Percentiles rank a stretch among this genome's conserved stretches.
Evolutionary conservation across 108 stramenopile genomes (phyloP).

Genomic region (Seminavis robusta): DNA sequence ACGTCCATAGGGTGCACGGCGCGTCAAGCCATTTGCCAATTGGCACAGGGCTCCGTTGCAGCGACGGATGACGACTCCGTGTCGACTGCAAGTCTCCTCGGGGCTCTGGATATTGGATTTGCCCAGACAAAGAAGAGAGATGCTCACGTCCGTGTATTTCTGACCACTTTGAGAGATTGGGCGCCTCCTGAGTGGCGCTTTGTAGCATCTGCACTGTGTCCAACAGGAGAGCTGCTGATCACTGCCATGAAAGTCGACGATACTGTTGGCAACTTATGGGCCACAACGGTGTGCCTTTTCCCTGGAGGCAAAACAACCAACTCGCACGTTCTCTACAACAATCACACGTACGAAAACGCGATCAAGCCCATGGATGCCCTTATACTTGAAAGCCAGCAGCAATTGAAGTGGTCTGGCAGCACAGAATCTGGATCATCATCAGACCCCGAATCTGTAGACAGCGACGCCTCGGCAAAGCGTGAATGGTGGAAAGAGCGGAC

Average conservation of each 20-base stretch:
- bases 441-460: slow-evolving; percentile 31
- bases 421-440: no score
- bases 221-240: slow-evolving; percentile 64
- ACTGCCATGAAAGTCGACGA: slow-evolving; percentile 14
- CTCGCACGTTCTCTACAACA: neutral
- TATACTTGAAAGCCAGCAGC: slow-evolving; percentile 57
- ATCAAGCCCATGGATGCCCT: slow-evolving; percentile 67
- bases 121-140: slow-evolving; percentile 3
- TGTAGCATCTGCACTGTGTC: slow-evolving; percentile 45
- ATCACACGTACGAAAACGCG: slow-evolving; percentile 31
- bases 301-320: neutral
- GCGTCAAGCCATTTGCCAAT: neutral
- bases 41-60: no score
- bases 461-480: slow-evolving; percentile 38
- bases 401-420: no score
- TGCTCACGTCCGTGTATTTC: slow-evolving; percentile 6
- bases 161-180: slow-evolving; percentile 8
- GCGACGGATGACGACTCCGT: slow-evolving; percentile 8
- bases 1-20: slow-evolving; percentile 20
- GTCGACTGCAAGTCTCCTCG: slow-evolving; percentile 21
- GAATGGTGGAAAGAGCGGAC: slow-evolving; percentile 76
- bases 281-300: neutral
- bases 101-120: slow-evolving; percentile 28
- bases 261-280: neutral
- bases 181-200: slow-evolving; percentile 51